Evolutionary conservation across 169 alveolate genomes (phyloP), one percentile per base, ranked within the genome.

Genomic region (Plasmodium chabaudi): DNA sequence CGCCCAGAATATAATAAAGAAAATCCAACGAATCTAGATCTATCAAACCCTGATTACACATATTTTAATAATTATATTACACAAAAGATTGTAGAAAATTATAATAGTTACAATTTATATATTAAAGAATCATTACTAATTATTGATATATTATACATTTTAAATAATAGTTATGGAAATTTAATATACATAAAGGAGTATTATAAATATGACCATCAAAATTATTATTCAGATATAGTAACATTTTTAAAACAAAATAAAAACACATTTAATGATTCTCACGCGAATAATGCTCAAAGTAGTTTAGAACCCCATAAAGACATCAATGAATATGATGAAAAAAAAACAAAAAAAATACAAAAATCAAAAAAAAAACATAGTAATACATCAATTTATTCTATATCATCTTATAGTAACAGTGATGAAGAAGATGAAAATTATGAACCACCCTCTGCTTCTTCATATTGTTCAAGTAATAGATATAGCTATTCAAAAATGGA

Each of bases 121-220:
- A 82, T 82, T 10, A 82, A 82, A 47, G 90, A 82, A 44, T 82
- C 84, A 27, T 53, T 82, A 44, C 44, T 82, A 9, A 82, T 82
- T 46, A 82, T 82, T 25, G 90, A 82, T 51, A 82, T 82, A n/a
- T 13, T 82, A 17, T 82, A 82, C 39, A 71, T 82, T 27, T 51
- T 82, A 23, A 82, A 82, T 27, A 82, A 82, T 42, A 82, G 84
- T 12, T 67, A 82, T 21, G 90, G 90, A 17, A 82, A 82, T 47
- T 25, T 82, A 60, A 56, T 82, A 55, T 82, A 67, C 34, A 82
- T 82, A 27, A 65, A 82, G 49, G 90, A 82, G 19, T 47, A 53
- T 17, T 82, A 82, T 34, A 65, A 82, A 61, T 82, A 82, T 27
- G 82, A 82, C 59, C 90, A 82, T 49, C 65, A 49, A 46, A 82